Conservation (phyloP, 2,329 filamentous ascomycete species). For the Chaetomium sp. region DNA sequence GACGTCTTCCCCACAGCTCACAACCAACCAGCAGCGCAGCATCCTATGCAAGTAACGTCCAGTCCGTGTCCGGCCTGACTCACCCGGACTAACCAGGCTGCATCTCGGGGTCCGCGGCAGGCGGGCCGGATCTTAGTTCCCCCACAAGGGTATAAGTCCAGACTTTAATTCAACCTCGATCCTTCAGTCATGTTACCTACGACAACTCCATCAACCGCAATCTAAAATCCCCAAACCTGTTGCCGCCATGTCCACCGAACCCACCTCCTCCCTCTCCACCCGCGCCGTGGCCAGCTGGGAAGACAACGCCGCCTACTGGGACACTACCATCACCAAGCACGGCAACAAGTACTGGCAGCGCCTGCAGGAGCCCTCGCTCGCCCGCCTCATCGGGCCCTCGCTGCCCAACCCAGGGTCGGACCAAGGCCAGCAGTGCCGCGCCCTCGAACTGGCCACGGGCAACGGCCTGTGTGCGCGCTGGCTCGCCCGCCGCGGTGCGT, state of each 20-base stretch:
- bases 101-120: neutral
- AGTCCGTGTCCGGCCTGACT: slow-evolving; percentile 5
- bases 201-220: neutral
- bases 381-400: slow-evolving; percentile 40
- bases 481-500: slow-evolving; percentile 43
- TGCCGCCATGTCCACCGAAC: slow-evolving; percentile 14
- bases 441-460: slow-evolving; percentile 53
- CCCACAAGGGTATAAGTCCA: neutral
- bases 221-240: neutral
- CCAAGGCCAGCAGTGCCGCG: slow-evolving; percentile 34
- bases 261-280: slow-evolving; percentile 9
- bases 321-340: slow-evolving; percentile 43
- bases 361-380: slow-evolving; percentile 47
- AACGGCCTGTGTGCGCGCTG: slow-evolving; percentile 52
- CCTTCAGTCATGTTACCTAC: neutral
- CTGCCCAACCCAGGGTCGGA: neutral
- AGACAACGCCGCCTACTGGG: slow-evolving; percentile 47
- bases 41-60: neutral
- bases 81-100: neutral
- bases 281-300: slow-evolving; percentile 44
- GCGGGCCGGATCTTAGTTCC: neutral
- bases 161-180: neutral
- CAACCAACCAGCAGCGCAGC: neutral
- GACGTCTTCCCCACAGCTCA: neutral
- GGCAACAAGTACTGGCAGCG: slow-evolving; percentile 50